Evolutionary conservation across 805 yeast species (phyloP), one percentile per base, ranked within the genome.

Genomic region (Starmerella sirachaensis): DNA sequence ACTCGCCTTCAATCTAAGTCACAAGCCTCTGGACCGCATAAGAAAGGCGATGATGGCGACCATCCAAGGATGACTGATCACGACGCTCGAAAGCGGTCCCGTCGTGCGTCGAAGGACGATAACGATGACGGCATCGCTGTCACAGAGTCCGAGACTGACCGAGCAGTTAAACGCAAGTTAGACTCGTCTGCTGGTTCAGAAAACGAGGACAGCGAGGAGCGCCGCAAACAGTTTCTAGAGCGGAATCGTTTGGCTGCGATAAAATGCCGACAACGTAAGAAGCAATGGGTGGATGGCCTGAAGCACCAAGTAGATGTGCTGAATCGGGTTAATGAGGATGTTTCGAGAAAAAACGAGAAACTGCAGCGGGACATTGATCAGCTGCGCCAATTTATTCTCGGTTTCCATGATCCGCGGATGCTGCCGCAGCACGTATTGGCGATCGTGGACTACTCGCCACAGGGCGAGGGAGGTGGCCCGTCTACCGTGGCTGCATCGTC

Each of bases 201-300:
- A n/a, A n/a, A n/a, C n/a, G n/a, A n/a, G n/a, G 35, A 32, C 61
- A 58, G 81, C 64, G 94, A 82, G 60, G 70, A 78, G 61, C 84
- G 81, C 53, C 70, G 86, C 46, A 74, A 68, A 55, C 77, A 66
- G 54, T 88, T 74, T 52, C 60, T 91, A 47, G 98, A 91, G 56
- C 68, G 97, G 46, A 91, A 91, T 58, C 69, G 98, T 41, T 74
- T 91, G 8, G 98, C 98, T 0, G 98, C 98, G 0, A 75, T 91
- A 18, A 86, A 85, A 56, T 91, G 97, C 64, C 72, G 98, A 42
- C 93, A 82, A 59, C 72, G 96, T 40, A 91, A 91, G 66, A 91
- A 91, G 63, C 84, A 82, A 55, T 78, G 79, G 66, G 71, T 85
- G 23, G 76, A 72, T 41, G 79, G 78, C 49, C 78, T 91, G 72